Evolutionary conservation across 2,329 filamentous ascomycete genomes (phyloP), one percentile per base, ranked within the genome.

Genomic region (Didymellaceae sp.): DNA sequence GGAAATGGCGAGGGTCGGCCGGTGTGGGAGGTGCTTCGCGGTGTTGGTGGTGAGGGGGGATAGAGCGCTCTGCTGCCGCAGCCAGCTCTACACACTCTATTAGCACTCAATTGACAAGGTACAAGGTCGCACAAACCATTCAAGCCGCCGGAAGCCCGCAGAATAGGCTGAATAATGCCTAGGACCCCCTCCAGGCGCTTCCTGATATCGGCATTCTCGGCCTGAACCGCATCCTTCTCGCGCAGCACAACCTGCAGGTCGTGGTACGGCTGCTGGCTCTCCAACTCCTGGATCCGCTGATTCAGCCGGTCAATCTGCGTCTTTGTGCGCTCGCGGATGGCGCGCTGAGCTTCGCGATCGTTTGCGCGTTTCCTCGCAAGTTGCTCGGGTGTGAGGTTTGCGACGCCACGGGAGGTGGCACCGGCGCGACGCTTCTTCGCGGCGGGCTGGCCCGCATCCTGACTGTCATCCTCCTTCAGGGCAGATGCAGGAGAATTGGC

Each of bases 341-440:
- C 90, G 39, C 90, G 83, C 71, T 96, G 90, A 22, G 90, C 91
- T 72, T 95, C 90, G 50, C 90, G 86, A 70, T 95, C 90, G 82
- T 96, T 96, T 66, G 90, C 90, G 58, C 92, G 83, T 78, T 96
- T 97, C 73, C 91, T 89, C 22, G 88, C 90, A 52, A 96, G 83
- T 75, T 96, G 92, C 55, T 92, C 89, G 5, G 91, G 89, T 9
- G 90, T 95, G 68, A 96, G 81, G 66, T 89, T 93, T 57, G 91
- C 90, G 47, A 96, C 91, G 57, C 89, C 91, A 60, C 91, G 85
- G 52, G 88, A 77, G 35, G 72, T 75, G 21, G 75, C 66, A 48
- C 69, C 74, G 13, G 67, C 69, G 42, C 66, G 65, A 41, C 72
- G 71, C 54, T 66, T 68, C 59, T 74, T 73, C 4, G 40, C 44